Base-by-base conservation (phyloP, 1,284 basidiomycete genomes). In the Peniophora sp. region DNA sequence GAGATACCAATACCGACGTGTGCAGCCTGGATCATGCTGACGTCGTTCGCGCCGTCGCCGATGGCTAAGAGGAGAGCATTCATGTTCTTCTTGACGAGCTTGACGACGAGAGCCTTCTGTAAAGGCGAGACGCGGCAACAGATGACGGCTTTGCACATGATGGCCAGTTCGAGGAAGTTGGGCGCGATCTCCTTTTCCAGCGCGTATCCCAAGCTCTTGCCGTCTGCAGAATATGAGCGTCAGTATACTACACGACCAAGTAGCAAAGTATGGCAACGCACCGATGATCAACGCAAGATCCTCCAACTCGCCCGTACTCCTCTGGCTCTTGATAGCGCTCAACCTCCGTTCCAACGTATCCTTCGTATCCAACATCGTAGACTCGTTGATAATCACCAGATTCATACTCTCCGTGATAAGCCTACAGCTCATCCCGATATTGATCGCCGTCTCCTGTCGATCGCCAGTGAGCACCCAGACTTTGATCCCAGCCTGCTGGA, bases 341-440 rank as follows among this genome's bases (percentile, higher is more conserved):
- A 99, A 70, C 14, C 94, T 82, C 66, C 94, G 97, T 45, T 79
- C 85, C 47, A 99, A 71, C 62, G 96, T 92, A 27, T 95, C 89
- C 52, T 85, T 74, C 0, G 95, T 97, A 43, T 85, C 93, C 35
- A 82, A 79, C 16, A 85, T 76, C 19, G 78, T 92, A 55, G 90
- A 89, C 64, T 99, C 96, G 61, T 99, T 99, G 54, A 99, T 86
- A 52, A 96, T 89, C 50, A 94, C 94, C 70, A 99, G 61, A 65
- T 97, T 98, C 97, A 99, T 99, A 14, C 92, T 94, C 70, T 99
- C 97, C 2, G 93, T 94, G 54, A 99, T 98, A 56, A 99, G 69
- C 54, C 93, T 82, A 72, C 96, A 99, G 1, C 92, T 95, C 77
- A 99, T 85, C 48, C 97, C 97, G 57, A 99, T 99, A 63, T 99